Base-by-base conservation (phyloP, 495 filamentous ascomycete species). In the Podospora comata region DNA sequence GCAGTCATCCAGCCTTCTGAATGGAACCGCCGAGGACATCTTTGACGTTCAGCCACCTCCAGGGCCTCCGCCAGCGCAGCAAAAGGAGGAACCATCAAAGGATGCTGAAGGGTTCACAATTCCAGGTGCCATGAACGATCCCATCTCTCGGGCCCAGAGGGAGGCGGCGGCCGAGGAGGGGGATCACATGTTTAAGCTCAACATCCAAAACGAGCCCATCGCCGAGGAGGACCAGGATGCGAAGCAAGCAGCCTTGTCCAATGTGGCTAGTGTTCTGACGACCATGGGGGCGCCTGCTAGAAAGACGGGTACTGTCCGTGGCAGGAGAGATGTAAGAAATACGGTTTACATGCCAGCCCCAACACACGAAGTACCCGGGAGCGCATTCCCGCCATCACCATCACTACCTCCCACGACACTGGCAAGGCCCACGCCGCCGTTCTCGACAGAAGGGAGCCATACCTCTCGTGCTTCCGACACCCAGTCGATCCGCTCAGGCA, bases 161-260 rank as follows among this genome's bases (percentile, higher is more conserved):
- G 93, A 96, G 79, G 91, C 91, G 55, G 83, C 87, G 26, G 83
- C 80, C 63, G 87, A 79, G 68, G 83, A 88, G 76, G 78, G 76
- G 65, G 90, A 92, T 53, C 90, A 92, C 61, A 84, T 90, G 66
- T 91, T 97, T 79, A 98, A 95, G 76, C 81, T 99, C 28, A 95
- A 90, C 68, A 99, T 99, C 70, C 85, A 92, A 69, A 93, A 92
- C 70, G 91, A 96, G 67, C 94, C 96, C 1, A 96, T 99, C 66
- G 88, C 89, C 23, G 95, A 99, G 78, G 95, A 98, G 75, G 92
- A 94, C 71, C 88, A 84, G 65, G 92, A 96, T 76, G 92, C 92
- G 2, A 89, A 95, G 77, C 79, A 81, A 62, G 90, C 91, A 57
- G 95, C 96, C 1, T 83, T 97, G 74, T 91, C 93, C 58, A 94